A percentile compares a stretch with the other conserved stretches of the same genome.
Evolutionary conservation across 2,329 filamentous ascomycete genomes (phyloP).

Genomic region (Pseudocercospora pini-densiflorae): DNA sequence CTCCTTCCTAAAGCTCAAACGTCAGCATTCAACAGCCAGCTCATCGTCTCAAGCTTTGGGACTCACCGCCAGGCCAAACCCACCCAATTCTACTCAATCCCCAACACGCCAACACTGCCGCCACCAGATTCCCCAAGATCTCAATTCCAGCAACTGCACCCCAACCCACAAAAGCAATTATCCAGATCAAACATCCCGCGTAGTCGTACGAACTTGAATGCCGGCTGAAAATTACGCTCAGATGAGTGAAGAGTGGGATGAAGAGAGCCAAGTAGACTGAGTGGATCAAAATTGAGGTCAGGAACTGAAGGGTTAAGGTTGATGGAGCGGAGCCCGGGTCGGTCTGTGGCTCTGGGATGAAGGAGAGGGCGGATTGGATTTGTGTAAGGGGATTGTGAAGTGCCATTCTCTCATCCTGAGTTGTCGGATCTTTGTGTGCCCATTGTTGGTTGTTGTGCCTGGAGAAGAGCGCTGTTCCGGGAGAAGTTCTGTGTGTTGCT

Average conservation of each 20-base stretch:
- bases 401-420: too few species aligned
- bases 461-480: too few species aligned
- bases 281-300: background rate
- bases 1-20: too few species aligned
- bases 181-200: background rate
- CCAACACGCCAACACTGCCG: background rate
- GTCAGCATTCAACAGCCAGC: too few species aligned
- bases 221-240: background rate
- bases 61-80: background rate
- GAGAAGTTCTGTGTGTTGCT: too few species aligned
- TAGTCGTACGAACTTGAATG: background rate
- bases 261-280: background rate
- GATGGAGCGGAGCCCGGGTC: background rate
- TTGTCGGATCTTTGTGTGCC: too few species aligned
- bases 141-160: background rate
- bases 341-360: background rate
- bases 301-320: background rate
- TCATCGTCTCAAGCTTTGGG: too few species aligned
- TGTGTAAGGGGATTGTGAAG: too few species aligned
- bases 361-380: background rate
- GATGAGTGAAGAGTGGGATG: background rate
- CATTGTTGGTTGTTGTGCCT: too few species aligned
- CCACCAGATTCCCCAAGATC: background rate
- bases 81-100: background rate
- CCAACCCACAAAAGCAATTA: background rate